Percentiles rank a stretch among this genome's conserved stretches.
Evolutionary conservation across 108 stramenopile genomes (phyloP).

Genomic region (Cyclostephanos invisitatus): DNA sequence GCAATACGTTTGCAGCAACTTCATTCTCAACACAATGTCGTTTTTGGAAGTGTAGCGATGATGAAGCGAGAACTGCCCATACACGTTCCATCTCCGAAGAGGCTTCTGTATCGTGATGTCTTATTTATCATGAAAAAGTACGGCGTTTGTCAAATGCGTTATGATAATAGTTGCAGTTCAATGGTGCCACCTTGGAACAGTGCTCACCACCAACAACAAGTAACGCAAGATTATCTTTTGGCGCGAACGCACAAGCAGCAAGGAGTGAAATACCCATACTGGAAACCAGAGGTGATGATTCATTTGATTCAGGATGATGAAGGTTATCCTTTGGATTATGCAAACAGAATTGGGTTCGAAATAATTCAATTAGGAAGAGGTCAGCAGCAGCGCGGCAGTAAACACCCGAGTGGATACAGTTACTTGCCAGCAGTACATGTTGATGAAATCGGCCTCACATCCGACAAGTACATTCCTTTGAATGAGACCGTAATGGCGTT

Average conservation of each 20-base stretch:
- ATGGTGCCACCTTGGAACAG: conserved; percentile 76
- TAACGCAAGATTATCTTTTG: conserved; percentile 47
- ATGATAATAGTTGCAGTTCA: conserved; percentile 14
- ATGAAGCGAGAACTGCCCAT: conserved; percentile 77
- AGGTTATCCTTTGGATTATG: conserved; percentile 68
- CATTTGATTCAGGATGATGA: conserved; percentile 75
- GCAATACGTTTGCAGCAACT: conserved; percentile 38
- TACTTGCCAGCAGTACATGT: conserved; percentile 85
- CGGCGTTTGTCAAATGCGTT: conserved; percentile 23
- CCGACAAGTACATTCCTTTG: conserved; percentile 91
- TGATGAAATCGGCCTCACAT: conserved; percentile 93
- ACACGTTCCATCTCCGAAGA: conserved; percentile 65
- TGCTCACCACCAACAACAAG: conserved; percentile 61
- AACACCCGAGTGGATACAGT: conserved; percentile 65
- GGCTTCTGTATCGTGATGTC: conserved; percentile 70
- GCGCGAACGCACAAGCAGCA: conserved; percentile 61
- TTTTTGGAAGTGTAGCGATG: conserved; percentile 70
- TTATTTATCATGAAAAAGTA: conserved; percentile 57
- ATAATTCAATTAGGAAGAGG: conserved; percentile 47
- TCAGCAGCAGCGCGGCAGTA: conserved; percentile 8
- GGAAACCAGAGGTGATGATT: conserved; percentile 83
- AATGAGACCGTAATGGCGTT: conserved; percentile 86
- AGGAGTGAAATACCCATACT: conserved; percentile 72
- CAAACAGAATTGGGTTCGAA: conserved; percentile 60
- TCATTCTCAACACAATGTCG: conserved; percentile 47